Evolutionary conservation across 257 asterid species (phyloP), one percentile per base, ranked within the genome.

Genomic region (Rubia yunnanensis): DNA sequence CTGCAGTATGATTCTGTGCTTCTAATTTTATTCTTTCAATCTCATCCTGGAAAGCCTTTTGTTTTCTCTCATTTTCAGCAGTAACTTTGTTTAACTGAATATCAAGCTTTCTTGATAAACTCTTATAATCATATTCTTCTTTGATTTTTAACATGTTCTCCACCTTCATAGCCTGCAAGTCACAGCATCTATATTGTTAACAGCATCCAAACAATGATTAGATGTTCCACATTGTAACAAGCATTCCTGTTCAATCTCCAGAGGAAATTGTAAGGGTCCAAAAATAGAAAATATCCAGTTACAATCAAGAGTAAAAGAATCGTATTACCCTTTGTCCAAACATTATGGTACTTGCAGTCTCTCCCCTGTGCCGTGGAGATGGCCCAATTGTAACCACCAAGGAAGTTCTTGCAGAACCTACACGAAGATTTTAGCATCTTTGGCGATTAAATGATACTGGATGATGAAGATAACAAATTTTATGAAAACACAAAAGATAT

Each of bases 381-480:
- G 97, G 95, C 65, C 97, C 95, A 63, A 87, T 80, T 5, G 95
- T 87, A 74, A 90, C 75, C 65, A 87, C 74, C 74, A 90, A 79
- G 5, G 97, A 90, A 70, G 97, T 90, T 83, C 97, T 83, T 69
- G 97, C 88, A 31, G 97, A 81, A 60, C 97, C 97, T 90, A 81
- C 10, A 59, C 69, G 38, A 60, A 70, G 32, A 56, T 70, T 68
- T 32, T 4, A 28, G 55, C 46, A 68, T 30, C 24, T 22, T 27
- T 35, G 32, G 36, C 34, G 9, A 23, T n/a, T 52, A 9, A 32
- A 39, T 64, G 31, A 46, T n/a, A 30, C 9, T 11, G 68, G 41
- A 64, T n/a, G 53, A 13, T 48, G 38, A 28, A 64, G 4, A 5
- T 17, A 61, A 61, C 10, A 36, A 23, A 36, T 10, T 6, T 20